Conservation (phyloP, 495 filamentous ascomycete species). For the Penicillium paxilli region DNA sequence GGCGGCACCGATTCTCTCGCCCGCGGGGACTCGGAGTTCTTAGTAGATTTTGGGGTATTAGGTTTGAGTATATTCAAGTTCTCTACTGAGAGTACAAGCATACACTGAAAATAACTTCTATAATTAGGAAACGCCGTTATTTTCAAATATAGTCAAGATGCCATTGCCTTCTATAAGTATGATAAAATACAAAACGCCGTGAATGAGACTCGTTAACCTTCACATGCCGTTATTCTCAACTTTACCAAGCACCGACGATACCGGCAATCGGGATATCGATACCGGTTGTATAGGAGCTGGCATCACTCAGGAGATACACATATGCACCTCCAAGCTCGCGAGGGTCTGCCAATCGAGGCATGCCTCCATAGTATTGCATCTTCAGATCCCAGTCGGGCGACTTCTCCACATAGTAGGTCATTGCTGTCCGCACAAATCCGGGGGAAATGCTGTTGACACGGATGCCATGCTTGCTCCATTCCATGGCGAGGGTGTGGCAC, state of each 20-base stretch:
- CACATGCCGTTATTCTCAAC: background rate
- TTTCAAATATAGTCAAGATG: background rate
- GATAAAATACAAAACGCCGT: constrained; percentile 5
- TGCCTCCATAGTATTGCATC: constrained; percentile 49
- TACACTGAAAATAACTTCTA: too few relatives aligned
- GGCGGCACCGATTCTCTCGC: background rate
- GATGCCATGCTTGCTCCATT: constrained; percentile 48
- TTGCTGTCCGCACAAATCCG: constrained; percentile 38
- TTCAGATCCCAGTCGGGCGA: constrained; percentile 41
- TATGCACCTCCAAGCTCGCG: constrained; percentile 44
- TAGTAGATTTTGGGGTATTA: background rate
- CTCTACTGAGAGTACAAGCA: too few relatives aligned
- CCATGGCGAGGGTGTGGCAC: constrained; percentile 47
- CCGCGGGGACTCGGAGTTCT: background rate
- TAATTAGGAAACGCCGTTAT: too few relatives aligned
- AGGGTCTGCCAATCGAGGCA: constrained; percentile 39
- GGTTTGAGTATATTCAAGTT: background rate
- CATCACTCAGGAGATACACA: constrained; percentile 37
- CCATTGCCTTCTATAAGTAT: background rate
- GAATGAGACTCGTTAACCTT: background rate
- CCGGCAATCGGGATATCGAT: constrained; percentile 42
- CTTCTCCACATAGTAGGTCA: constrained; percentile 41
- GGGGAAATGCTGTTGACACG: constrained; percentile 42
- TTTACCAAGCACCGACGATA: constrained; percentile 47
- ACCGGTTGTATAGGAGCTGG: constrained; percentile 34